Base-by-base conservation (phyloP, 1,139 yeast species). In the Suhomyces panamericanus region DNA sequence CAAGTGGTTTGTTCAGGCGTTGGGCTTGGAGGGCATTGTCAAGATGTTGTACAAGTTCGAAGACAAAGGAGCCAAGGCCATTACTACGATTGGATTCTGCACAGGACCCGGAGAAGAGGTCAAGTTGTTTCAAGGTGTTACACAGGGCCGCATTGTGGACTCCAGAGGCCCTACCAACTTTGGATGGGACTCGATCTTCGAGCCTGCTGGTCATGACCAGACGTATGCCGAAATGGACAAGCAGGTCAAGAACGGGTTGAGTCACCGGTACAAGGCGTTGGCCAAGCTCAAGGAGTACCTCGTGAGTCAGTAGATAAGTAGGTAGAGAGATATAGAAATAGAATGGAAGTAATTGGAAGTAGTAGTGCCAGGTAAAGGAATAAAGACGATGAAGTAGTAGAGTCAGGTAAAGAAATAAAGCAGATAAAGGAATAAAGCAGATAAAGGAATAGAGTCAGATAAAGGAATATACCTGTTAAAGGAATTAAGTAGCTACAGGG, bases 141-240 rank as follows among this genome's bases (percentile, higher is more conserved):
- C 96, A 3, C 72, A 78, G 14, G 99, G 99, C 11, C 66, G 58
- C 9, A 90, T 95, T 55, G 98, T 91, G 4, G 69, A 69, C 13
- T 78, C 89, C 44, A 69, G 95, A 54, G 96, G 98, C 3, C 83
- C 87, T 20, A 75, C 81, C 20, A 78, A 79, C 49, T 95, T 95
- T 62, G 99, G 99, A 3, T 95, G 97, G 96, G 97, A 93, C 67
- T 84, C 96, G 6, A 72, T 88, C 40, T 93, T 93, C 64, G 77
- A 84, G 67, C 98, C 99, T 3, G 67, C 69, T 32, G 95, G 93
- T 1, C 75, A 67, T 48, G 67, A 73, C 15, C 66, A 83, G 60
- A 91, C 98, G 0, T 88, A 86, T 62, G 98, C 98, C n/a, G 97
- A 93, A 66, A 82, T 95, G 93, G 83, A 78, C 46, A 87, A 86